These are phyloP conservation scores for Saururus chinensis DNA, from an alignment of 164 flowering plant genomes.

Conservation along the genomic window DNA sequence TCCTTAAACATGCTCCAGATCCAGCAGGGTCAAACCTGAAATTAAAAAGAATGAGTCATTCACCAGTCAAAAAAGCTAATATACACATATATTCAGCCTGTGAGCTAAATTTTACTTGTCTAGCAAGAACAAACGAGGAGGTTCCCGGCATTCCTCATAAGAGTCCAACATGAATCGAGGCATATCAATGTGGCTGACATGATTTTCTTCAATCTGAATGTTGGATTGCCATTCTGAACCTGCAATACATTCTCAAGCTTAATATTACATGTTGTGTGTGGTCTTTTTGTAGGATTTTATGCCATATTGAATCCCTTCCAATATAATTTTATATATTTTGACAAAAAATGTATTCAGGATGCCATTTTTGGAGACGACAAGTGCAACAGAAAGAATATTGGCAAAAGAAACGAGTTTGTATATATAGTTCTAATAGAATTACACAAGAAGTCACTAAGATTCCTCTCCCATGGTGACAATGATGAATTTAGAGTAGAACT, in stretches of 20 bases:
- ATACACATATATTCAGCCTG: not conserved
- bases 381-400: too few species aligned
- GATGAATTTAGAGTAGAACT: too few species aligned
- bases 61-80: not conserved
- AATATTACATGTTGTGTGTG: not conserved
- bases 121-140: conserved; percentile 76
- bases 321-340: too few species aligned
- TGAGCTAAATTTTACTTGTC: conserved; percentile 48
- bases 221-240: conserved; percentile 87
- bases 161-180: conserved; percentile 79
- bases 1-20: conserved; percentile 14
- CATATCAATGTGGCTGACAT: conserved; percentile 60
- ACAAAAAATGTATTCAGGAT: too few species aligned
- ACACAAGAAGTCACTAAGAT: too few species aligned
- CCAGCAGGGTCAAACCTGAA: conserved; percentile 16
- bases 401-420: too few species aligned
- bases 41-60: not conserved
- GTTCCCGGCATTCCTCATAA: conserved; percentile 82
- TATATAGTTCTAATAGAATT: too few species aligned
- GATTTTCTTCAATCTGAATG: conserved; percentile 44
- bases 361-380: too few species aligned
- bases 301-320: not conserved
- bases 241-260: conserved; percentile 21
- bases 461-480: too few species aligned
- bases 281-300: not conserved